Conservation (phyloP, 169 alveolate genomes). For the Cryptosporidium felis region DNA sequence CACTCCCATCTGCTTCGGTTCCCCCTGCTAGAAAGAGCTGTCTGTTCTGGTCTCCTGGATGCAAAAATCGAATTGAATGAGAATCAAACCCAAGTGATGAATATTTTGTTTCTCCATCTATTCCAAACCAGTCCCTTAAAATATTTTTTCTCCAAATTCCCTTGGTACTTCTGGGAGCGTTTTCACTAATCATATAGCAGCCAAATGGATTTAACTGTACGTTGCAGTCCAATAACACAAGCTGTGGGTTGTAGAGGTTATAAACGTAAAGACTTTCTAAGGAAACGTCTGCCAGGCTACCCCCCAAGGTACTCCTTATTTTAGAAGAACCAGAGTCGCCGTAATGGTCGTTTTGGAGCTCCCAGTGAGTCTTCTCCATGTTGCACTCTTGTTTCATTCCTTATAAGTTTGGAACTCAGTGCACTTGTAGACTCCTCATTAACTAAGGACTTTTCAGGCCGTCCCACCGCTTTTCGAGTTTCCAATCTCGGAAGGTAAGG, state of each 20-base stretch:
- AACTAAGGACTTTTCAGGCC: too few species aligned
- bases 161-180: constrained; percentile 57
- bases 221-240: constrained; percentile 40
- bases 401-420: too few species aligned
- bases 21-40: not conserved
- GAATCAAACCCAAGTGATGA: constrained; percentile 19
- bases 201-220: constrained; percentile 59
- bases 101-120: not conserved
- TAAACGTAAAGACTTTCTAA: constrained; percentile 29
- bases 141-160: constrained; percentile 57
- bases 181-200: constrained; percentile 29
- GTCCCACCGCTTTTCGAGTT: too few species aligned
- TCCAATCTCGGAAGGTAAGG: too few species aligned
- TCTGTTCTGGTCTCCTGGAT: not conserved
- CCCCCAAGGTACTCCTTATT: not conserved
- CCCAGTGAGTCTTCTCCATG: not conserved
- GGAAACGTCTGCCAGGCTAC: not conserved
- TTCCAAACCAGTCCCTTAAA: constrained; percentile 47
- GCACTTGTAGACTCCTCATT: too few species aligned
- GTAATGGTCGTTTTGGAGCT: not conserved
- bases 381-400: not conserved
- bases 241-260: constrained; percentile 39
- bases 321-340: not conserved
- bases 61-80: not conserved
- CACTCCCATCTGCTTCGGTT: not conserved